Conservation (phyloP, 1,284 basidiomycete genomes). For the Schizopora paradoxa region DNA sequence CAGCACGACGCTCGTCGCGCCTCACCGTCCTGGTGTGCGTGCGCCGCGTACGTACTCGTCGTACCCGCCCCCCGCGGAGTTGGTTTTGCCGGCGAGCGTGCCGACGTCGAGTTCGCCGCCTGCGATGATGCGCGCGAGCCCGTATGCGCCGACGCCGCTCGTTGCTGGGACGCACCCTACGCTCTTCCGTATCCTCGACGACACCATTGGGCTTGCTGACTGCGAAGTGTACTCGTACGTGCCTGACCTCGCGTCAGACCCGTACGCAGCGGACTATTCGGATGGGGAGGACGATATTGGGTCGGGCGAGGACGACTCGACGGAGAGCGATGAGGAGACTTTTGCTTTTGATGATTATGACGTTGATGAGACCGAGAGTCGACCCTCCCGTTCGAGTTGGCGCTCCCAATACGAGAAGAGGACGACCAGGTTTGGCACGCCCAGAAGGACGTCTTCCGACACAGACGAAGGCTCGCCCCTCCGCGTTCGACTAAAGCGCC, state of each 20-base stretch:
- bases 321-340: conserved; percentile 56
- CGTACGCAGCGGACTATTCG: conserved; percentile 80
- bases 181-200: conserved; percentile 84
- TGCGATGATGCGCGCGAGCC: conserved; percentile 50
- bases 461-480: conserved; percentile 25
- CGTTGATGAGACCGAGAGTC: conserved; percentile 52
- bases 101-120: conserved; percentile 66
- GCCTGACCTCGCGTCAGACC: conserved; percentile 93
- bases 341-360: conserved; percentile 81
- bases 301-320: conserved; percentile 54
- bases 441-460: conserved; percentile 18
- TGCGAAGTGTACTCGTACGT: conserved; percentile 96
- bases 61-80: conserved; percentile 67
- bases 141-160: conserved; percentile 55
- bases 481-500: conserved; percentile 30
- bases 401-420: too few species aligned
- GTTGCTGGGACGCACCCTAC: conserved; percentile 65
- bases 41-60: conserved; percentile 76
- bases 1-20: conserved; percentile 71
- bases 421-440: too few species aligned
- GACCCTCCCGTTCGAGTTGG: conserved; percentile 22
- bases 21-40: conserved; percentile 53
- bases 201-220: conserved; percentile 84
- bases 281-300: conserved; percentile 69
- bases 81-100: conserved; percentile 68